Conservation (phyloP, 1,284 basidiomycete species). For the Golubevia sp. region DNA sequence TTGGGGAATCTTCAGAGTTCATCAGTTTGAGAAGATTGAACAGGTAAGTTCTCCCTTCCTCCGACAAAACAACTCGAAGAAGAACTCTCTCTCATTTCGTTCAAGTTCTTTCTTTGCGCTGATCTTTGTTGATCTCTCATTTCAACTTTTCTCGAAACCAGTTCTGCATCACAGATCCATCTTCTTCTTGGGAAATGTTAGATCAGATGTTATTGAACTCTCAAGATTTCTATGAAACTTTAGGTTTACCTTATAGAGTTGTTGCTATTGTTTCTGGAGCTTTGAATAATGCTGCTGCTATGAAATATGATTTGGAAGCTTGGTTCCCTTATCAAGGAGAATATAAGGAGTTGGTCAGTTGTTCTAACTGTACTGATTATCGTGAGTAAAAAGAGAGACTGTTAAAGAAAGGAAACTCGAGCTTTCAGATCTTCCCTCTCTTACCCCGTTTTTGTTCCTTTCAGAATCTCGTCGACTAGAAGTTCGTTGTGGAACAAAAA, state of each 20-base stretch:
- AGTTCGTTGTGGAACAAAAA: conserved; percentile 56
- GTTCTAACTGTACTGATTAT: conserved; percentile 65
- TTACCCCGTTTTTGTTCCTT: no score
- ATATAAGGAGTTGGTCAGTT: conserved; percentile 78
- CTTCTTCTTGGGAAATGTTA: conserved; percentile 85
- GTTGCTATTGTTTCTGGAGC: conserved; percentile 96
- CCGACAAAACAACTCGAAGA: neutral
- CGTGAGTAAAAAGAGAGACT: conserved; percentile 28
- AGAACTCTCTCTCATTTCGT: neutral
- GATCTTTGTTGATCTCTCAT: no score
- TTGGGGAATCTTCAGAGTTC: conserved; percentile 99
- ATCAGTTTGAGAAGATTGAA: conserved; percentile 99
- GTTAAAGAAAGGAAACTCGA: neutral
- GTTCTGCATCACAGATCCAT: conserved; percentile 90
- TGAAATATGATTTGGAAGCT: conserved; percentile 97
- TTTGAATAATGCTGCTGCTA: conserved; percentile 91
- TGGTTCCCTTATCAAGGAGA: conserved; percentile 98
- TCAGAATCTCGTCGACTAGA: conserved; percentile 47
- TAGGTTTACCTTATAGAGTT: conserved; percentile 86
- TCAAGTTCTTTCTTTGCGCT: no score
- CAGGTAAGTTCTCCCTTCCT: conserved; percentile 64
- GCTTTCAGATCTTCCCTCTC: neutral
- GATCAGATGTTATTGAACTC: conserved; percentile 86
- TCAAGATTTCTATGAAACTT: conserved; percentile 93
- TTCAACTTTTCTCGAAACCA: conserved; percentile 62